Base-by-base conservation (phyloP, 768 basidiomycete genomes). In the Rhizopogon roseolus region DNA sequence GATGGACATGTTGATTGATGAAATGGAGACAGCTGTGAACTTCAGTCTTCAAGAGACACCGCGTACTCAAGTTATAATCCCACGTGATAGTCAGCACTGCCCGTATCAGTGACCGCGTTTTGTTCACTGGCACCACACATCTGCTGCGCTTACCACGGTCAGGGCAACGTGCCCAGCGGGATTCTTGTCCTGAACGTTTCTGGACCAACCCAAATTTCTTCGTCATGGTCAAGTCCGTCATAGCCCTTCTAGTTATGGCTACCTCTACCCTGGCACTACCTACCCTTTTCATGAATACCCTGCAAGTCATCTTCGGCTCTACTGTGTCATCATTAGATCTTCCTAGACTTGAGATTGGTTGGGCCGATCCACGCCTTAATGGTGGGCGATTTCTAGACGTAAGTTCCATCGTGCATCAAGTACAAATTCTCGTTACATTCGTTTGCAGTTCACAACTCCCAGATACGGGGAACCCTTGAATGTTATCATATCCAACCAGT, bases 321-420 rank as follows among this genome's bases (percentile, higher is more conserved):
- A 36, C 22, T 3, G 22, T 22, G 22, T 1, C 46, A 36, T 36
- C 46, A 36, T 36, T 36, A 48, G 46, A 36, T 16, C 5, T 48
- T 36, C 68, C 68, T n/a, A 63, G 43, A 60, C 10, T 4, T 25
- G 68, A 69, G 49, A 2, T 63, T 14, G 78, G 81, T 34, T 83
- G 78, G 78, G 57, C 73, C 46, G 91, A 94, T 67, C 92, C 92
- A 17, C 77, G 90, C 41, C 55, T 79, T 25, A 78, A 81, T 49
- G 91, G 91, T 16, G 91, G 91, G 4, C 78, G 78, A 22, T 76
- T 91, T 55, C 70, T 93, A 40, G 91, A 94, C 64, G 91, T 93
- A 61, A 64, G 84, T 54, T 22, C 40, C 28, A 43, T 43, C 57
- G 41, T 41, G 25, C 43, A 9, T 29, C 17, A 7, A 25, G 39